Conservation (phyloP, 495 filamentous ascomycete species). For the Penicillium malachiteum region DNA sequence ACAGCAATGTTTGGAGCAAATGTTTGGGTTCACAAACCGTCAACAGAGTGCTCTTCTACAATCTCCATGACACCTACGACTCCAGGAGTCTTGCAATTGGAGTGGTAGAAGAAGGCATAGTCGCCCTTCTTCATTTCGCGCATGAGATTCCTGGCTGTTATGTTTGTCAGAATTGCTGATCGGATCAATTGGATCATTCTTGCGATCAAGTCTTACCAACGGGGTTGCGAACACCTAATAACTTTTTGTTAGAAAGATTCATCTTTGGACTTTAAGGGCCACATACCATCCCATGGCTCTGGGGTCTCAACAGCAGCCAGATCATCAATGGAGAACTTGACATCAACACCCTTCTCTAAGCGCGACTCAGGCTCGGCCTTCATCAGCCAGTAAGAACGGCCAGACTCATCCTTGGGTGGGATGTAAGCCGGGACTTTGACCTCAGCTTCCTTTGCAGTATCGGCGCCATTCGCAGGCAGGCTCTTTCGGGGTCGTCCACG, state of each 20-base stretch:
- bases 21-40: conserved; percentile 54
- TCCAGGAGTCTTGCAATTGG: conserved; percentile 87
- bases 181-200: conserved; percentile 14
- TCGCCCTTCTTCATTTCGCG: conserved; percentile 89
- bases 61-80: conserved; percentile 95
- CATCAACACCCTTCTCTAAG: conserved; percentile 79
- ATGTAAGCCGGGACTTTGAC: conserved; percentile 8
- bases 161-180: not conserved
- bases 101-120: conserved; percentile 95
- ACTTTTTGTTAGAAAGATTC: conserved; percentile 17
- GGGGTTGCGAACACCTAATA: conserved; percentile 56
- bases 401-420: conserved; percentile 17
- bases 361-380: conserved; percentile 92
- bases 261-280: not conserved
- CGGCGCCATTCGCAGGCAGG: conserved; percentile 17
- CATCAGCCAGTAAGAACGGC: conserved; percentile 78
- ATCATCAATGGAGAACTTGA: conserved; percentile 95
- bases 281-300: conserved; percentile 83
- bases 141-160: conserved; percentile 77
- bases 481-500: conserved; percentile 30
- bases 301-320: conserved; percentile 65
- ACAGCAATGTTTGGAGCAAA: not conserved
- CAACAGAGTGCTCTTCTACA: conserved; percentile 74
- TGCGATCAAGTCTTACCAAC: conserved; percentile 38
- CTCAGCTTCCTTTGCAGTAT: conserved; percentile 8